These are phyloP conservation scores for Pholiota molesta DNA, from an alignment of 768 basidiomycete genomes.

Conservation along the genomic window DNA sequence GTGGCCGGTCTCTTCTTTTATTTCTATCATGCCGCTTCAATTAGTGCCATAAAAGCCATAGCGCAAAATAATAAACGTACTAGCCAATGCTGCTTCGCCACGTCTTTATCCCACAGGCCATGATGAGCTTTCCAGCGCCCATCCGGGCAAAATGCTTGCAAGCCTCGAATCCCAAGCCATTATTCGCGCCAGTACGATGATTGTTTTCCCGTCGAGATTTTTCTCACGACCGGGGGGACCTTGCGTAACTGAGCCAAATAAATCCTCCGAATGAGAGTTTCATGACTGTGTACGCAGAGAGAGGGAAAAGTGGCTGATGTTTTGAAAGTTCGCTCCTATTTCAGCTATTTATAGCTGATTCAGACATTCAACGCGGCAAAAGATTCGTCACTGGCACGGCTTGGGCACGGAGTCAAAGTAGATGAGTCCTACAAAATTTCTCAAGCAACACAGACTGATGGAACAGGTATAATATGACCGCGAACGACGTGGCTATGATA, in stretches of 20 bases:
- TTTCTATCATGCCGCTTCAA: constrained; percentile 19
- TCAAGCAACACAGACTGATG: too few species aligned
- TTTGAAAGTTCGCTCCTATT: too few species aligned
- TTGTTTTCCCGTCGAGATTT: constrained; percentile 47
- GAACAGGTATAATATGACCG: too few species aligned
- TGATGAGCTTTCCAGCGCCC: constrained; percentile 42
- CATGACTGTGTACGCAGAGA: constrained; percentile 16
- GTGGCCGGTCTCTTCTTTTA: constrained; percentile 36
- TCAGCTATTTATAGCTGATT: too few species aligned
- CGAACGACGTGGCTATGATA: too few species aligned
- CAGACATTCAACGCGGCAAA: not conserved
- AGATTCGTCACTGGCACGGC: too few species aligned
- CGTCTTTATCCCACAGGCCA: constrained; percentile 40
- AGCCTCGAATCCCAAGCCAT: constrained; percentile 51
- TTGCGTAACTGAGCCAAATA: constrained; percentile 22
- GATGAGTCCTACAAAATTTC: too few species aligned
- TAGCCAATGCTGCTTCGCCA: constrained; percentile 35
- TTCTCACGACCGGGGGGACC: constrained; percentile 32
- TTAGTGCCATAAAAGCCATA: not conserved
- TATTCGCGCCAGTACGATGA: constrained; percentile 56
- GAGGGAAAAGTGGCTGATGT: too few species aligned
- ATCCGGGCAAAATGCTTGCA: constrained; percentile 47
- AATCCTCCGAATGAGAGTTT: constrained; percentile 19
- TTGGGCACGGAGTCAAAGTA: too few species aligned
- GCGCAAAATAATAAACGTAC: constrained; percentile 27